Percentiles rank a stretch among this genome's conserved stretches.
These are phyloP conservation scores for Monilinia polystroma DNA, from an alignment of 2,329 filamentous ascomycete genomes.

Conservation along the genomic window DNA sequence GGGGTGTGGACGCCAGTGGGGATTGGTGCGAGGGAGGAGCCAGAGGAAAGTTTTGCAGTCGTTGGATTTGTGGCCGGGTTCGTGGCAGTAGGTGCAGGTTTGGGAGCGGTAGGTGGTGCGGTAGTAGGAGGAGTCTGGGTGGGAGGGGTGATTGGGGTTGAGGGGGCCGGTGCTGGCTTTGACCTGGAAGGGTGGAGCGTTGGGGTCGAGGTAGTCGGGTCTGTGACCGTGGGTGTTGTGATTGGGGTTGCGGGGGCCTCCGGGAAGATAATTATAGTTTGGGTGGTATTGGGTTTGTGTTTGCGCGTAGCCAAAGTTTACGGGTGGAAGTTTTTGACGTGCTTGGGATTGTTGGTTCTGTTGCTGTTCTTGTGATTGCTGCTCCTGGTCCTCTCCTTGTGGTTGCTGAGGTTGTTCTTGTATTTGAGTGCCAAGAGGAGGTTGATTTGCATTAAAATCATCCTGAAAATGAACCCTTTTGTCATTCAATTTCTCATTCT, in stretches of 20 bases:
- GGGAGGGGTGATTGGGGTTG: not conserved
- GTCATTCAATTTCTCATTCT: not conserved
- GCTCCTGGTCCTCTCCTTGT: too few relatives aligned
- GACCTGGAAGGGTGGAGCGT: not conserved
- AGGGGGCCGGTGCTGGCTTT: not conserved
- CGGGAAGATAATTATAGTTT: not conserved
- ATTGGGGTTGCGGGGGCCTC: not conserved
- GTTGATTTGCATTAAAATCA: not conserved
- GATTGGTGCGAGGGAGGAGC: not conserved
- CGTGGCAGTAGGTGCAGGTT: not conserved
- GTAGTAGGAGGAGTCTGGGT: conserved; percentile 5
- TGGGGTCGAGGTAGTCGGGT: not conserved
- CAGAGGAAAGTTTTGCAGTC: not conserved
- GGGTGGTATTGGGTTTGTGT: not conserved
- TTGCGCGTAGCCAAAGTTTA: not conserved
- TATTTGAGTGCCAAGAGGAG: not conserved
- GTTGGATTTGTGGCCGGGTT: not conserved
- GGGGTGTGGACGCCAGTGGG: not conserved
- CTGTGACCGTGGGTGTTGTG: not conserved
- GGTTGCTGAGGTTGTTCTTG: too few relatives aligned
- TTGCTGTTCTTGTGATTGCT: too few relatives aligned
- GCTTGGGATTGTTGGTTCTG: not conserved
- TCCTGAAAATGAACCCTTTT: not conserved
- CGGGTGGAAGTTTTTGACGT: not conserved
- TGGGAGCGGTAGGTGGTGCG: not conserved